phyloP scores from a whole-genome alignment of 1,284 basidiomycete genomes.

The Ustilago tritici region DNA sequence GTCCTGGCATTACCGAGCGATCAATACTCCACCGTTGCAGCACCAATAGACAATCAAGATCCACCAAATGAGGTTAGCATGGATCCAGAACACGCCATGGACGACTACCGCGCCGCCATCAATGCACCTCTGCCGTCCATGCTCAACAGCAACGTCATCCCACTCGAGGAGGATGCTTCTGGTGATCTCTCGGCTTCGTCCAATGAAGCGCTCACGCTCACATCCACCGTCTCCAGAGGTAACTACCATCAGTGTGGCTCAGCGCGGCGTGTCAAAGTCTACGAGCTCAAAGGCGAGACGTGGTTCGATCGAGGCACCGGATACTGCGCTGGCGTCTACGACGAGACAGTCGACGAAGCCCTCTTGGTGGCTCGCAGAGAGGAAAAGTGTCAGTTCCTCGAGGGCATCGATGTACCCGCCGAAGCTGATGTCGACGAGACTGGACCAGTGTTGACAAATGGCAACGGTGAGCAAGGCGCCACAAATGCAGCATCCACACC shows the following conservation, averaged over 20 bases:
- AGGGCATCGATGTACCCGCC: slow-evolving; percentile 43
- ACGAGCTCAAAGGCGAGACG: slow-evolving; percentile 65
- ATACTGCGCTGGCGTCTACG: slow-evolving; percentile 68
- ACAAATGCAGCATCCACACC: slow-evolving; percentile 45
- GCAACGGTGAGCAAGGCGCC: slow-evolving; percentile 22
- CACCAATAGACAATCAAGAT: slow-evolving; percentile 21
- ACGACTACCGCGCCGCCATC: slow-evolving; percentile 38
- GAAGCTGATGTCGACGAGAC: slow-evolving; percentile 31
- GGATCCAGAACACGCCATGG: slow-evolving; percentile 25
- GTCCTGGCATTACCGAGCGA: slow-evolving; percentile 23
- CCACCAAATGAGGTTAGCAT: slow-evolving; percentile 18
- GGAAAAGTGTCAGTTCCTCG: slow-evolving; percentile 62
- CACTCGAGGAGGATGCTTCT: slow-evolving; percentile 46
- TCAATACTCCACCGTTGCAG: slow-evolving; percentile 17
- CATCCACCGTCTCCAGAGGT: slow-evolving; percentile 65
- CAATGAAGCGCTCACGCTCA: slow-evolving; percentile 53
- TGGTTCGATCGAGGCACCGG: slow-evolving; percentile 68
- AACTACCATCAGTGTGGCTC: slow-evolving; percentile 68
- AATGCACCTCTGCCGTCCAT: slow-evolving; percentile 46
- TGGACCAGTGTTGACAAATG: slow-evolving; percentile 51
- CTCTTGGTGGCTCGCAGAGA: slow-evolving; percentile 65
- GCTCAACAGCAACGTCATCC: slow-evolving; percentile 49
- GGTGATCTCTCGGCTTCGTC: slow-evolving; percentile 48
- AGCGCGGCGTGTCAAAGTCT: slow-evolving; percentile 67
- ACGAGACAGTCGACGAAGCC: slow-evolving; percentile 65